Percentiles rank a stretch among this genome's conserved stretches.
Conservation (phyloP, 441 rosid genomes). For the Pelargonium myrrhifolium region DNA sequence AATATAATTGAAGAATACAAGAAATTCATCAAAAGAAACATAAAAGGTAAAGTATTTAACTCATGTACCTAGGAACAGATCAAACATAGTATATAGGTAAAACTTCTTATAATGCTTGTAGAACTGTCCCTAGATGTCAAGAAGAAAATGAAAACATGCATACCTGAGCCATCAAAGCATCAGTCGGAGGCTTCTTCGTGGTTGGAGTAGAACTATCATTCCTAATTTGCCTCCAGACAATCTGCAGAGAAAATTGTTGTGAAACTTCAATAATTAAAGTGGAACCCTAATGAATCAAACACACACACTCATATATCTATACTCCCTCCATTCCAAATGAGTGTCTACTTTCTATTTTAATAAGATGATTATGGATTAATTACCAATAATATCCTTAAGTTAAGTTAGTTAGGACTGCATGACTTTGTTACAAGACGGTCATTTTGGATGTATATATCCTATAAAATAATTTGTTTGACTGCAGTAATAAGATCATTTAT, state of each 20-base stretch:
- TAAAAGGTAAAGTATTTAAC: not conserved
- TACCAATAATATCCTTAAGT: no score
- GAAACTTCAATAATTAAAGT: conserved; percentile 1
- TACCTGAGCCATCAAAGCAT: conserved; percentile 60
- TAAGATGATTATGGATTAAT: no score
- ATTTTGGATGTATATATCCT: no score
- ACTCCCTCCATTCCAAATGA: no score
- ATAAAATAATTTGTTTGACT: no score
- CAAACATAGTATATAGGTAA: no score
- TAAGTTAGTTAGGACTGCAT: no score
- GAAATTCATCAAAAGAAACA: not conserved
- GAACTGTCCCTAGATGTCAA: not conserved
- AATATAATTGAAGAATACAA: not conserved
- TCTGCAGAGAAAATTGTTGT: conserved; percentile 24
- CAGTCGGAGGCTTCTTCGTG: conserved; percentile 38
- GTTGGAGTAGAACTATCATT: conserved; percentile 37
- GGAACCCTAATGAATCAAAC: not conserved
- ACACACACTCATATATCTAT: no score
- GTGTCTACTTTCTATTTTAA: no score
- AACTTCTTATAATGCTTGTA: not conserved
- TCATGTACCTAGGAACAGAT: not conserved
- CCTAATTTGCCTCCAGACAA: conserved; percentile 37
- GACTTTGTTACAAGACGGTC: no score
- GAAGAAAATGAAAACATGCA: conserved; percentile 12
- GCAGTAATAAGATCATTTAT: no score